Evolutionary conservation across 2,329 filamentous ascomycete genomes (phyloP), one percentile per base, ranked within the genome.

Genomic region (Fusarium paranaense): DNA sequence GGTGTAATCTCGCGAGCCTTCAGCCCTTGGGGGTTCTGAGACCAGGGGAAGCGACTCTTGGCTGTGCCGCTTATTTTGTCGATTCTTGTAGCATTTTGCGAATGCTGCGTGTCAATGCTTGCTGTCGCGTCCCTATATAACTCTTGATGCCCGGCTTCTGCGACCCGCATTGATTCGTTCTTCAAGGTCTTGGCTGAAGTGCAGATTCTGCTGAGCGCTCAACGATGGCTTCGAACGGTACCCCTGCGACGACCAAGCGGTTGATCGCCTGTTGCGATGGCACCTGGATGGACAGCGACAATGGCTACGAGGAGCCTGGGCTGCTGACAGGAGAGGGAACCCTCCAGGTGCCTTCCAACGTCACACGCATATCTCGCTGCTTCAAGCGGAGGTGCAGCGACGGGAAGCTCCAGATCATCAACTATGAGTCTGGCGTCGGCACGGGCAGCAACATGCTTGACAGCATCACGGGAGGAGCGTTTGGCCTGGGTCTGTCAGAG

Each of bases 351-450:
- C 87, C 89, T 0, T 90, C 89, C 59, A 91, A 92, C 70, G 88
- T 91, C 47, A 91, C 89, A 18, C 87, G 89, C 25, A 88, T 92
- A 64, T 87, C 88, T 14, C 86, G 89, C 42, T 88, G 88, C 64
- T 87, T 92, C 75, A 87, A 86, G 72, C 85, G 86, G 40, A 82
- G 78, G 42, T 88, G 86, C 76, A 82, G 78, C 37, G 87, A 90
- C 77, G 87, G 87, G 35, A 86, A 82, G 20, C 83, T 89, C 47
- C 90, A 91, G 78, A 86, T 91, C 72, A 87, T 91, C 66, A 88
- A 87, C 75, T 92, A 92, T 77, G 88, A 90, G 77, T 88, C 88
- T 10, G 90, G 90, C 22, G 88, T 91, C 32, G 90, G 90, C 18
- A 89, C 88, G 4, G 86, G 86, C 2, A 85, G 85, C 71, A 85